Base-by-base conservation (phyloP, 306 rosid genomes). In the Macrotyloma uniflorum region DNA sequence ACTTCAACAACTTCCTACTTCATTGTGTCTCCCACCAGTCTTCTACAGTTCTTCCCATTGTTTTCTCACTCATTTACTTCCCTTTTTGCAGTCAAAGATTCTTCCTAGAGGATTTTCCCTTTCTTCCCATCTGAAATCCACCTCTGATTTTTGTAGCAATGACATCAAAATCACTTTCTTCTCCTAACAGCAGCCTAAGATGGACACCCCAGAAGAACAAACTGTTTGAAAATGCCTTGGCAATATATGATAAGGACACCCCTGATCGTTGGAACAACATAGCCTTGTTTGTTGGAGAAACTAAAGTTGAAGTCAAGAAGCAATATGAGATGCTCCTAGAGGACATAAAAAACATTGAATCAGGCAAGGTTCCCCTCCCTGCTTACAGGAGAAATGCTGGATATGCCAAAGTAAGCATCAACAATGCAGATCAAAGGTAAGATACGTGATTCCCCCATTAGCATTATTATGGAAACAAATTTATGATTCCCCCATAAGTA, bases 181-280 rank as follows among this genome's bases (percentile, higher is more conserved):
- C 82, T 30, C 64, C 86, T 36, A 58, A 57, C 58, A 75, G 83
- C 38, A 69, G 46, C 58, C 35, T 69, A 18, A 77, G 75, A 66
- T 91, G 94, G 94, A 88, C 91, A 55, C 79, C 81, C 20, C 64
- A 82, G 85, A 82, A 91, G 83, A 85, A 89, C 77, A 86, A 87
- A 80, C 46, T 78, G 81, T 88, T 87, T 36, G 97, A 91, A 77
- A 89, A 74, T 79, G 94, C 89, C 47, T 81, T 91, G 74, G 94
- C 97, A 32, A 82, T 90, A 35, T 87, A 85, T 64, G 89, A 87
- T 58, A 69, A 84, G 82, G 91, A 88, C 79, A 83, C 86, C 24
- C 83, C 91, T 32, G 90, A 88, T 46, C 86, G 95, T 40, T 92
- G 91, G 91, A 49, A 67, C 35, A 92, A 86, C 47, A 87, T 92